Base-by-base conservation (phyloP, 1,284 basidiomycete species). In the Heterobasidion annosum region DNA sequence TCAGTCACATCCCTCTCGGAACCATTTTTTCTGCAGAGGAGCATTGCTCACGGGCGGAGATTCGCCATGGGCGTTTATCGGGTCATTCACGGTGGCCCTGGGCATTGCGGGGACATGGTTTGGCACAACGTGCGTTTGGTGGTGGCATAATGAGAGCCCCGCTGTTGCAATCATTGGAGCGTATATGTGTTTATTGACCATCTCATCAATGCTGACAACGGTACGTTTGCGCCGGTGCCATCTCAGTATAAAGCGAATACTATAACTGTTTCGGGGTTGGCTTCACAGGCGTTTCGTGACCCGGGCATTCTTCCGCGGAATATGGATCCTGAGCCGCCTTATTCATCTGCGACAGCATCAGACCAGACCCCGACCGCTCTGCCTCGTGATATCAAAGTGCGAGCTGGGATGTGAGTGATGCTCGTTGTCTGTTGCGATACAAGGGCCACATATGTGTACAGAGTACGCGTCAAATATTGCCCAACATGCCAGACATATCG, bases 401-500 rank as follows among this genome's bases (percentile, higher is more conserved):
- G 90, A 18, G 70, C 77, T 40, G 88, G 88, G 67, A 73, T 82
- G 93, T 93, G 67, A 75, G 90, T 78, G 34, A 49, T 57, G 53
- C 35, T 59, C 53, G 15, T 44, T 33, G 33, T 46, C 52, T 52
- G 32, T 54, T 54, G 62, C 48, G 52, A 12, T 40, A n/a, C 37
- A 12, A 40, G 5, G 37, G n/a, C n/a, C n/a, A 40, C 37, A 52
- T 52, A 48, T 57, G n/a, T 48, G 34, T 55, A 19, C 59, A 93
- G 91, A 53, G 88, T 95, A 33, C 83, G 86, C 12, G 86, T 91
- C 56, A 95, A 94, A 69, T 95, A 92, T 63, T 97, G 94, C 67
- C 81, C 86, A 47, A 96, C 93, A 13, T 97, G 93, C 70, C 81
- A 82, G 64, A 91, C 81, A 3, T 96, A 97, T 67, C 82, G 94